Evolutionary conservation across 345 rosid species (phyloP), one percentile per base, ranked within the genome.

Genomic region (Lepidium sativum): DNA sequence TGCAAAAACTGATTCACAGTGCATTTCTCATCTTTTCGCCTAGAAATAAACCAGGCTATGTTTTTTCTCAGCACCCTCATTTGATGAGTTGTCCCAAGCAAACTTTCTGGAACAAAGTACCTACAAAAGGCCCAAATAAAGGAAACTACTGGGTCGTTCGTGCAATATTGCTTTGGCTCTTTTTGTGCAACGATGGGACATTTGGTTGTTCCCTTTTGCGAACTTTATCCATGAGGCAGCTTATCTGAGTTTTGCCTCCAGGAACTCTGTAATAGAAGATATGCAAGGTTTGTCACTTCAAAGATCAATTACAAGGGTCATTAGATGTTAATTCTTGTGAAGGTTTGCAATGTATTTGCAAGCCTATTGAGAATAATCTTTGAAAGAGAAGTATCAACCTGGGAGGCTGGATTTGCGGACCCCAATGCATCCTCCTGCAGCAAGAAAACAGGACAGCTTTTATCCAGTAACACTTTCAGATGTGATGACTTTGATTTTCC

Each of bases 111-210:
- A 78, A 89, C 65, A 42, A 86, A 70, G 66, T 77, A 77, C 80
- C 84, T 81, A 65, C 84, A 82, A 54, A 73, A 83, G 71, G 91
- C 92, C 97, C 95, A 89, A 75, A 89, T 47, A 71, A 86, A 92
- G 58, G 92, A 84, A 25, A 81, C 82, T 31, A 89, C 89, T 80
- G 84, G 87, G 67, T 71, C 72, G 48, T 77, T 81, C 9, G 77
- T 77, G 83, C 97, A 86, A 63, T 75, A 80, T 7, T 79, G 63
- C 75, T 65, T 82, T 17, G 66, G 6, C 29, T 25, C 29, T 4
- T 25, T 39, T 70, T 64, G 73, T 69, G 68, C 65, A 27, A 41
- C 55, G 57, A 53, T 64, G 10, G 60, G 62, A 72, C 73, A 29
- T 27, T 20, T 70, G 7, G 42, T 54, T 20, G 67, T 67, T 52